A percentile compares a stretch with the other conserved stretches of the same genome.
Conservation (phyloP, 2,329 filamentous ascomycete genomes). For the Aspergillus amoenus region DNA sequence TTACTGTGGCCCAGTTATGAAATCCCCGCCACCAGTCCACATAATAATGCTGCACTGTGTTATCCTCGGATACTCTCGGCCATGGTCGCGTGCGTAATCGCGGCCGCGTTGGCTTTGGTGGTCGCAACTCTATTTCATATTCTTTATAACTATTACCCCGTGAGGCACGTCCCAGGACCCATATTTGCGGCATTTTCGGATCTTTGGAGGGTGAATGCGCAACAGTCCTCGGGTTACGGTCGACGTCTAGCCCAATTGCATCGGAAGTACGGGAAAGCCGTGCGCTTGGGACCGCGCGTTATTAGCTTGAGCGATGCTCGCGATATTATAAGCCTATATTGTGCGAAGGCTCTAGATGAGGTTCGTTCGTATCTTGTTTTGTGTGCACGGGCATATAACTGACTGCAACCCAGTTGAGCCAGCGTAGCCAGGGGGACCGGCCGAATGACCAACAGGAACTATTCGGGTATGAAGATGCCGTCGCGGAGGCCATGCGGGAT, state of each 20-base stretch:
- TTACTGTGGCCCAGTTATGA: background rate
- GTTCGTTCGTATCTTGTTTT: background rate
- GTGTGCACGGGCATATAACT: background rate
- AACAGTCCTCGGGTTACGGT: conserved; percentile 3
- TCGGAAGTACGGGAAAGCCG: conserved; percentile 15
- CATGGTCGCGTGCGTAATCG: conserved; percentile 15
- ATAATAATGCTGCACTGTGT: background rate
- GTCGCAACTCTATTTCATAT: background rate
- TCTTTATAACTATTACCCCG: conserved; percentile 16
- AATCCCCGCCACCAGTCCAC: background rate
- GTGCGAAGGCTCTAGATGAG: background rate
- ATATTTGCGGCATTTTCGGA: conserved; percentile 10
- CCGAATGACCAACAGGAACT: background rate
- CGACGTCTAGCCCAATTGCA: conserved; percentile 14
- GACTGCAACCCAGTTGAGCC: background rate
- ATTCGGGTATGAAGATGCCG: conserved; percentile 10
- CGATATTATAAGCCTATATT: conserved; percentile 2
- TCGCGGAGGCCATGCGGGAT: conserved; percentile 5
- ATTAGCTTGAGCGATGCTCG: conserved; percentile 18
- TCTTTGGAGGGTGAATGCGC: conserved; percentile 13
- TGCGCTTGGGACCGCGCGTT: conserved; percentile 17
- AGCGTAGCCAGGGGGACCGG: background rate
- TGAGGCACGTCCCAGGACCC: conserved; percentile 18
- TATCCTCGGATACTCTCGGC: background rate
- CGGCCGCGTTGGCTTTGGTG: conserved; percentile 7